Evolutionary conservation across 495 filamentous ascomycete species (phyloP).

Genomic region (Penicillium mononematosum): DNA sequence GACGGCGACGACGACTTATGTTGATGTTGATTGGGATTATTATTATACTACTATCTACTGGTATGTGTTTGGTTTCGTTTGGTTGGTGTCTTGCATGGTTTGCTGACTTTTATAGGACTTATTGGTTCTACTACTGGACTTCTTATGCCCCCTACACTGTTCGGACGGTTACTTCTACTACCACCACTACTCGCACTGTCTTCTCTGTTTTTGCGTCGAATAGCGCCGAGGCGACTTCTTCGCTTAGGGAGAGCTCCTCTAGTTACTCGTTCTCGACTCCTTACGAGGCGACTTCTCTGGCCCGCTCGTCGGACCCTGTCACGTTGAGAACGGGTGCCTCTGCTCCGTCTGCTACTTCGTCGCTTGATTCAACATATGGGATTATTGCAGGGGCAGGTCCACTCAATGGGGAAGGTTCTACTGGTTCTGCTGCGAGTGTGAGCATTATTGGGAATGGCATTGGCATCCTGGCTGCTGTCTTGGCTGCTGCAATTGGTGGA

Average conservation of each 20-base stretch:
- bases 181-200: slow-evolving; percentile 17
- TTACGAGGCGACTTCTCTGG: slow-evolving; percentile 22
- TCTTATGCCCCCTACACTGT: slow-evolving; percentile 21
- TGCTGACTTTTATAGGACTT: slow-evolving; percentile 20
- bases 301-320: slow-evolving; percentile 16
- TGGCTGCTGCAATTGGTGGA: slow-evolving; percentile 17
- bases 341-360: neutral
- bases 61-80: slow-evolving; percentile 5
- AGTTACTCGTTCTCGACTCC: slow-evolving; percentile 11
- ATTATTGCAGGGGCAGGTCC: neutral
- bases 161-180: slow-evolving; percentile 22
- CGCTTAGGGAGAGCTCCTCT: slow-evolving; percentile 3
- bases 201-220: slow-evolving; percentile 21
- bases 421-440: neutral
- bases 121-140: slow-evolving; percentile 28
- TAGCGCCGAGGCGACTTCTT: slow-evolving; percentile 13
- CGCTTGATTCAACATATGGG: neutral
- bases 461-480: slow-evolving; percentile 5
- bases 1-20: slow-evolving; percentile 6
- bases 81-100: neutral
- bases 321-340: slow-evolving; percentile 5
- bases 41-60: slow-evolving; percentile 27
- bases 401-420: neutral
- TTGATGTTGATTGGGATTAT: slow-evolving; percentile 14
- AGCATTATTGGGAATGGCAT: neutral